A percentile compares a stretch with the other conserved stretches of the same genome.
Evolutionary conservation across 176 grass and related monocot genomes (phyloP).

Genomic region (Carex myosuroides): DNA sequence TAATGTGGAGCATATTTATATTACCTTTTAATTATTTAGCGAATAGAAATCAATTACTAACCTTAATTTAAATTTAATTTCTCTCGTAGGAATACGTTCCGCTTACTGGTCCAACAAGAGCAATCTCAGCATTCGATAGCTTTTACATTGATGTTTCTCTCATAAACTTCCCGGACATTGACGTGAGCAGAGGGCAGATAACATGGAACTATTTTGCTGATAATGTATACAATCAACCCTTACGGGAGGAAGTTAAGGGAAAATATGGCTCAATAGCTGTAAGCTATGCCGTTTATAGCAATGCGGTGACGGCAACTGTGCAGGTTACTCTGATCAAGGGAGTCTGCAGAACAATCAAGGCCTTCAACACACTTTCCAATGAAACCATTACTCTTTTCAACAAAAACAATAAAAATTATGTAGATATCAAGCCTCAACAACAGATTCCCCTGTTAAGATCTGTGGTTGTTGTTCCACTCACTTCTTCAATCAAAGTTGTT

Average conservation of each 20-base stretch:
- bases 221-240: conserved; percentile 21
- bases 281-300: conserved; percentile 16
- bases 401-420: background rate
- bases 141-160: conserved; percentile 18
- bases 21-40: background rate
- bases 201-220: conserved; percentile 15
- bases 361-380: background rate
- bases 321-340: conserved; percentile 15
- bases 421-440: conserved; percentile 5
- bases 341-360: background rate
- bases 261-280: background rate
- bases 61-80: background rate
- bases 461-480: conserved; percentile 25
- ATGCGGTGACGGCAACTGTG: conserved; percentile 8
- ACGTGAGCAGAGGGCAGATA: conserved; percentile 13
- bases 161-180: conserved; percentile 10
- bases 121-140: conserved; percentile 16
- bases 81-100: conserved; percentile 8
- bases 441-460: conserved; percentile 12
- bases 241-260: conserved; percentile 1
- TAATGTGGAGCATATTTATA: too few species aligned
- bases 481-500: conserved; percentile 3
- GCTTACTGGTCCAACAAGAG: conserved; percentile 21
- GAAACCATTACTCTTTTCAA: background rate
- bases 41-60: background rate